These are phyloP conservation scores for Cordyceps farinosa DNA, from an alignment of 2,329 filamentous ascomycete species.

Conservation along the genomic window DNA sequence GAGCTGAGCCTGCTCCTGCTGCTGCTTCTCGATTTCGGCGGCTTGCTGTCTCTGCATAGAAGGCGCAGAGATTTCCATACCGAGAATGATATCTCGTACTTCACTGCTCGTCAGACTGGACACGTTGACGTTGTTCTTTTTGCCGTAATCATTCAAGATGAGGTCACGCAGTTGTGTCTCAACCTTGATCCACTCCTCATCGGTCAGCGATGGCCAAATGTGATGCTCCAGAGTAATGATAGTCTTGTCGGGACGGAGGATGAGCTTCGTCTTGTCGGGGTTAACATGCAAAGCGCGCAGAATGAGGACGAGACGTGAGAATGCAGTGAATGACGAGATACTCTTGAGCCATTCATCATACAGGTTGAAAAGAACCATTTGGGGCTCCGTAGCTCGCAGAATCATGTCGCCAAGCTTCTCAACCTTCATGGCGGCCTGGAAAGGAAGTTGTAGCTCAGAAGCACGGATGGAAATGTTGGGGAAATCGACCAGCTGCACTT, in stretches of 20 bases:
- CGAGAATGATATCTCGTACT: conserved; percentile 95
- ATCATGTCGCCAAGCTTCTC: conserved; percentile 99
- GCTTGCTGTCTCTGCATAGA: conserved; percentile 98
- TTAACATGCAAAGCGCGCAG: conserved; percentile 95
- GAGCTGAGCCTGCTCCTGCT: conserved; percentile 92
- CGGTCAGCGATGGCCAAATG: conserved; percentile 91
- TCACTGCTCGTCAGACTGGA: conserved; percentile 95
- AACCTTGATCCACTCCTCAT: conserved; percentile 99
- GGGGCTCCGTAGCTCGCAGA: conserved; percentile 92
- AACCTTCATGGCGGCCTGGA: conserved; percentile 99
- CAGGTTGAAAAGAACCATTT: conserved; percentile 98
- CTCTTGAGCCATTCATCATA: conserved; percentile 99
- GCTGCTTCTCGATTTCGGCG: conserved; percentile 97
- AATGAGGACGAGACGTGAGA: conserved; percentile 91
- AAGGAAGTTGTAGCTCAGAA: conserved; percentile 92
- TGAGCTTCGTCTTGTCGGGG: conserved; percentile 95
- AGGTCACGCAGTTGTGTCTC: conserved; percentile 93
- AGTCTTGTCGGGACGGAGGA: conserved; percentile 92
- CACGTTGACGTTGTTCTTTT: conserved; percentile 99
- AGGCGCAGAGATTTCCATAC: conserved; percentile 98
- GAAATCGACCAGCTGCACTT: conserved; percentile 96
- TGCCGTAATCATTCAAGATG: conserved; percentile 97
- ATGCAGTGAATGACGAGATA: conserved; percentile 97
- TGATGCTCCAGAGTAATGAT: conserved; percentile 98
- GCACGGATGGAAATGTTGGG: conserved; percentile 98